phyloP scores from a whole-genome alignment of 805 yeast species.

The Ogataea sp. region DNA sequence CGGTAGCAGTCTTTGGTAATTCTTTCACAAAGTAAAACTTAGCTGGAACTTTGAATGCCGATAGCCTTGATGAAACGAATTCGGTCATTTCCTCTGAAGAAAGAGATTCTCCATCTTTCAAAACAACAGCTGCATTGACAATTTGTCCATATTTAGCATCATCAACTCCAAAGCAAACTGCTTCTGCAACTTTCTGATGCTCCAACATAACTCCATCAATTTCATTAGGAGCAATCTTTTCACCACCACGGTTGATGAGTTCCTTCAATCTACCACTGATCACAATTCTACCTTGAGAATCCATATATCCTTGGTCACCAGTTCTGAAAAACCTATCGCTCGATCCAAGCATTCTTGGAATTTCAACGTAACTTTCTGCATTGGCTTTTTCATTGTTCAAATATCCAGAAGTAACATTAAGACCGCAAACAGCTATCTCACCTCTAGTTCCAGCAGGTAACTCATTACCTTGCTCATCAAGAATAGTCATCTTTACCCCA shows the following conservation, averaged over 20 bases:
- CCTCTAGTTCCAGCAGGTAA: constrained; percentile 49
- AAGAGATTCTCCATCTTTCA: constrained; percentile 31
- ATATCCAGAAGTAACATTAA: constrained; percentile 65
- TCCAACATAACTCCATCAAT: constrained; percentile 53
- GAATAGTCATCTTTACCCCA: constrained; percentile 56
- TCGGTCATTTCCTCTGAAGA: constrained; percentile 36
- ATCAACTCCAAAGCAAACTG: constrained; percentile 61
- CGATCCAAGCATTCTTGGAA: neutral
- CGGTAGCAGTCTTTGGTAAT: constrained; percentile 72
- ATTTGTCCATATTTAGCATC: constrained; percentile 65
- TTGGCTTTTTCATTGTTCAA: constrained; percentile 68
- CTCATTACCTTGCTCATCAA: constrained; percentile 42
- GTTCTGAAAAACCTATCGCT: constrained; percentile 43
- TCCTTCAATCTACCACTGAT: constrained; percentile 70
- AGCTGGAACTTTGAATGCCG: constrained; percentile 55
- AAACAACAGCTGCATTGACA: constrained; percentile 63
- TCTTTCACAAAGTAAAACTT: constrained; percentile 49
- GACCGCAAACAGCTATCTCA: constrained; percentile 62
- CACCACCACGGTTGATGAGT: constrained; percentile 71
- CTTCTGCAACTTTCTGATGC: constrained; percentile 58
- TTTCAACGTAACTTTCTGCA: constrained; percentile 36
- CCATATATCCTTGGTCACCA: constrained; percentile 67
- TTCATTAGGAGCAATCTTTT: constrained; percentile 68
- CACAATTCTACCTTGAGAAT: constrained; percentile 48
- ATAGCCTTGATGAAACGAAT: constrained; percentile 37